Base-by-base conservation (phyloP, 345 rosid genomes). In the Pistacia vera region DNA sequence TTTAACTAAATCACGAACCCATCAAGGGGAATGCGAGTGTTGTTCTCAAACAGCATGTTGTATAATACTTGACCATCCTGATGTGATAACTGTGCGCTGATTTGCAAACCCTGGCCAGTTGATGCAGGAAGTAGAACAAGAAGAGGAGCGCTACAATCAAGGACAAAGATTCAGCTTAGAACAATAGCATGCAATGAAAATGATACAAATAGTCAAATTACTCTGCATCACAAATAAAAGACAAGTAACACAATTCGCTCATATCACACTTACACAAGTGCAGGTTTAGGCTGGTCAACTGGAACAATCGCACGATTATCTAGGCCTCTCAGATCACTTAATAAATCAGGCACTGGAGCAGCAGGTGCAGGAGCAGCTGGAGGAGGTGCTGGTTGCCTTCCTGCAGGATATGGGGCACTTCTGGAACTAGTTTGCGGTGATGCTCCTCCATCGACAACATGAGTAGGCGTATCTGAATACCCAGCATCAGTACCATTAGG, bases 1-100 rank as follows among this genome's bases (percentile, higher is more conserved):
- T 97, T 97, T 76, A 97, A 97, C 63, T 94, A 98, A 83, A 97
- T 97, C 99, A 97, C 87, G 89, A 97, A 97, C 49, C 99, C 99
- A 83, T 97, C 99, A 74, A 97, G 97, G 25, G 93, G 79, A 67
- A 77, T 60, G 80, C 89, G 97, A 2, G 97, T 13, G 83, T 89
- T 94, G 88, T 94, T 97, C 90, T 97, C 99, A 72, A 97, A 92
- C 78, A 87, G 75, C 80, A 97, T 74, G 79, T 83, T 87, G 80
- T 97, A 97, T 77, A 87, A 90, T 76, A 92, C 85, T 84, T 92
- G 97, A 61, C 98, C 98, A 70, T 97, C 99, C 68, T 56, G 90
- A 60, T 88, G 81, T 65, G 77, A 81, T 83, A 97, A 83, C 84
- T 90, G 96, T 59, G 93, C 99, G 69, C 99, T 91, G 81, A 97